phyloP scores from a whole-genome alignment of 176 grass and related monocot genomes.

The Lolium rigidum region DNA sequence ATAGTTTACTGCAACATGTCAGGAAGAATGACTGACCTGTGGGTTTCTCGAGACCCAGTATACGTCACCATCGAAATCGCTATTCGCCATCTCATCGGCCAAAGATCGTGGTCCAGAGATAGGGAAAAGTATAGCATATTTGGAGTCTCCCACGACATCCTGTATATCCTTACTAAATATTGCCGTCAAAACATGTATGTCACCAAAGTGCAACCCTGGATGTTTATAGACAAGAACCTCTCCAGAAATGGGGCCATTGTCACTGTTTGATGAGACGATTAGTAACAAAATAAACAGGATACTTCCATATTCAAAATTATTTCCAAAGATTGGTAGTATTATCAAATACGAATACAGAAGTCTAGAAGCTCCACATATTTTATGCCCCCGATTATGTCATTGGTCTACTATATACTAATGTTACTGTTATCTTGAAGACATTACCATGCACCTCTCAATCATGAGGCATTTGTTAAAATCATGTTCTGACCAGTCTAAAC shows the following conservation, averaged over 20 bases:
- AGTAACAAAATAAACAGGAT: slow-evolving; percentile 23
- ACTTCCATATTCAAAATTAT: not conserved
- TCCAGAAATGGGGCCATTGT: slow-evolving; percentile 66
- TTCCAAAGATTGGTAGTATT: not conserved
- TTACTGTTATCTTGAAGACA: not conserved
- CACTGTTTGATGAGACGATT: slow-evolving; percentile 48
- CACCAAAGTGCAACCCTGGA: slow-evolving; percentile 79
- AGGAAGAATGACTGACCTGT: slow-evolving; percentile 40
- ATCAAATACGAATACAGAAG: not conserved
- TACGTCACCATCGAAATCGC: slow-evolving; percentile 77
- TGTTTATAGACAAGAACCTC: slow-evolving; percentile 76
- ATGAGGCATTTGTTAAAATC: not conserved
- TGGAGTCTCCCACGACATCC: slow-evolving; percentile 59
- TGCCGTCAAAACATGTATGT: slow-evolving; percentile 63
- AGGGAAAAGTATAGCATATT: slow-evolving; percentile 76
- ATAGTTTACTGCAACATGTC: not conserved
- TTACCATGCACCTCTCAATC: slow-evolving; percentile 1
- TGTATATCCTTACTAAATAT: slow-evolving; percentile 55
- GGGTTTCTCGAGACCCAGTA: slow-evolving; percentile 77
- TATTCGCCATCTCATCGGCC: slow-evolving; percentile 72
- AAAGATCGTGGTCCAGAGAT: slow-evolving; percentile 61
- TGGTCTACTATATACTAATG: not conserved
- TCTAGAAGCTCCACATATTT: slow-evolving; percentile 11
- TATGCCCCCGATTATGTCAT: not conserved
- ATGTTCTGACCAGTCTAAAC: slow-evolving; percentile 7